Conservation (phyloP, 805 yeast species). For the Sporopachydermia quercuum region DNA sequence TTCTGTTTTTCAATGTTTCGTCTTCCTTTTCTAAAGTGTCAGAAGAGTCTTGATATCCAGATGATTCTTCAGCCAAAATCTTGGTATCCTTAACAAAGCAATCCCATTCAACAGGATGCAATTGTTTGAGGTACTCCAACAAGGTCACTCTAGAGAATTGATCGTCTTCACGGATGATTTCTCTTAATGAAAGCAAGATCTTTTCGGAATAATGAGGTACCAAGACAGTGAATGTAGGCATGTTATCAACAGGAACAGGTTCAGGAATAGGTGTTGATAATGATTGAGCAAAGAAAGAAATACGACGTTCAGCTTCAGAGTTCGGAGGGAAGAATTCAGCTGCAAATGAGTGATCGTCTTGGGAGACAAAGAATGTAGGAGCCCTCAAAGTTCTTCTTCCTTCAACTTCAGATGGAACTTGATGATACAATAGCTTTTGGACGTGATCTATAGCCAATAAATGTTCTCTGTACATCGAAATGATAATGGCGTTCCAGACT, state of each 20-base stretch:
- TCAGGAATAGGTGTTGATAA: conserved; percentile 76
- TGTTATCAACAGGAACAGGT: conserved; percentile 44
- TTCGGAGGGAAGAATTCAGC: conserved; percentile 95
- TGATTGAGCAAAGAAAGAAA: conserved; percentile 83
- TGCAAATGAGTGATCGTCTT: conserved; percentile 87
- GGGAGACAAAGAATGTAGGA: conserved; percentile 96
- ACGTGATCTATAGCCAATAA: conserved; percentile 96
- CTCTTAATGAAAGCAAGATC: conserved; percentile 59
- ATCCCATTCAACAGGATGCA: conserved; percentile 69
- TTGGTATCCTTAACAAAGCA: conserved; percentile 68
- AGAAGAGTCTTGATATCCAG: conserved; percentile 44
- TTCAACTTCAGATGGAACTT: conserved; percentile 95
- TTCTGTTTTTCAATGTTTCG: conserved; percentile 27
- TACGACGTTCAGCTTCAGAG: conserved; percentile 97
- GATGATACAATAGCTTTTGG: conserved; percentile 92
- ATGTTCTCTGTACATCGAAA: conserved; percentile 99
- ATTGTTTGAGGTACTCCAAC: conserved; percentile 63
- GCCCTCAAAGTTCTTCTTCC: conserved; percentile 98
- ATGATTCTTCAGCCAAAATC: conserved; percentile 47
- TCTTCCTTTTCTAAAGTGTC: conserved; percentile 21
- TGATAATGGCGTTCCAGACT: conserved; percentile 98
- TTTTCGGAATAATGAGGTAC: conserved; percentile 83
- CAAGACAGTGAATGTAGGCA: conserved; percentile 75
- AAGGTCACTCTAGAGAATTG: conserved; percentile 56
- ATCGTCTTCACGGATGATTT: conserved; percentile 58